Evolutionary conservation across 768 basidiomycete genomes (phyloP).

Genomic region (Suillus bovinus): DNA sequence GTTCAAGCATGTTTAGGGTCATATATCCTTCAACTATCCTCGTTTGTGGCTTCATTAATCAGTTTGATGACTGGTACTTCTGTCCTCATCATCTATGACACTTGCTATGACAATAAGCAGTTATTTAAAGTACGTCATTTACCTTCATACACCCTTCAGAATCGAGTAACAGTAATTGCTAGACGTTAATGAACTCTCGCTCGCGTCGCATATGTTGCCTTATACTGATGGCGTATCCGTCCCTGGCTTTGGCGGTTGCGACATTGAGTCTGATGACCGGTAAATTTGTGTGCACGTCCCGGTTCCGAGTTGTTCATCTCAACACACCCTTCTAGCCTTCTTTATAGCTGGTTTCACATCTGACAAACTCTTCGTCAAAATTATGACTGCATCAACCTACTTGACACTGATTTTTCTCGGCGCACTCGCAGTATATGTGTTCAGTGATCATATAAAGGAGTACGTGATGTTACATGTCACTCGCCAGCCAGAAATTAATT

Average conservation of each 20-base stretch:
- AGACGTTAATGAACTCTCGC: background rate
- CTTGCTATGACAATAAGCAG: background rate
- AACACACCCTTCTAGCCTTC: background rate
- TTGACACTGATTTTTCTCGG: background rate
- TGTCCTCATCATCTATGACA: slow-evolving; percentile 5
- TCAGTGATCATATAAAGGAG: background rate
- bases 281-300: background rate
- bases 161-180: background rate
- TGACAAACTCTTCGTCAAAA: background rate
- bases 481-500: background rate
- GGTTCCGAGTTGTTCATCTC: background rate
- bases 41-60: background rate
- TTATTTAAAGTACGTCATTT: background rate
- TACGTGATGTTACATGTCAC: background rate
- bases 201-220: background rate
- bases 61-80: slow-evolving; percentile 3
- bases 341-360: slow-evolving; percentile 4
- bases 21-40: background rate
- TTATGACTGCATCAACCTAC: background rate
- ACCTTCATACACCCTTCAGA: background rate
- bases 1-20: background rate
- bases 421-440: background rate
- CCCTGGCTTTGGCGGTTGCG: background rate
- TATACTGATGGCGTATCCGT: slow-evolving; percentile 1
- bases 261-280: background rate